A percentile compares a stretch with the other conserved stretches of the same genome.
Conservation (phyloP, 495 filamentous ascomycete genomes). For the Chaetomidium leptoderma region DNA sequence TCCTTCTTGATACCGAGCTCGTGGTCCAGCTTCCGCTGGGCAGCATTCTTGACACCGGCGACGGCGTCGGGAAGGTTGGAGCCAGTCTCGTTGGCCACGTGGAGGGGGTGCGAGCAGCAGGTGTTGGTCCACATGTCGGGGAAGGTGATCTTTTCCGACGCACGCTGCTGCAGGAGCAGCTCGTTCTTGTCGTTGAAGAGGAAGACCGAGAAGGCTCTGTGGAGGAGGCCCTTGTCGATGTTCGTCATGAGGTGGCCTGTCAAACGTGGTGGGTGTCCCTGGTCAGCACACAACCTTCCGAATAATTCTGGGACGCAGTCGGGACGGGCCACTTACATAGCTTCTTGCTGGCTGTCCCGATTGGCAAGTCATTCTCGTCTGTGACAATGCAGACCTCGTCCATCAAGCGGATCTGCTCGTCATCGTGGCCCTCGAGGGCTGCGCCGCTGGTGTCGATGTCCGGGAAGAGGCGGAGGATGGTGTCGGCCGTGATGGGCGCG, state of each 20-base stretch:
- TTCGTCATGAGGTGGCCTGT: slow-evolving; percentile 97
- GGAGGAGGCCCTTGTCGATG: slow-evolving; percentile 89
- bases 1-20: slow-evolving; percentile 87
- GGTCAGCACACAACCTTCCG: slow-evolving; percentile 13
- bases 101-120: slow-evolving; percentile 96
- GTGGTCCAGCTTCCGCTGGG: slow-evolving; percentile 86
- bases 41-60: slow-evolving; percentile 80
- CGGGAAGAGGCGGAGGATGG: slow-evolving; percentile 83
- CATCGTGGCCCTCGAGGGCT: slow-evolving; percentile 81
- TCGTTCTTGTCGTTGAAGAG: slow-evolving; percentile 89
- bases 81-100: slow-evolving; percentile 86
- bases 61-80: slow-evolving; percentile 74
- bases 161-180: slow-evolving; percentile 91
- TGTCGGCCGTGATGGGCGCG: slow-evolving; percentile 71
- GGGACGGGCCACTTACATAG: slow-evolving; percentile 62
- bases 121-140: slow-evolving; percentile 99
- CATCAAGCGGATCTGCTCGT: slow-evolving; percentile 96
- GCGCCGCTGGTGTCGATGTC: slow-evolving; percentile 89
- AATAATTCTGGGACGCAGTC: neutral
- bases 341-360: slow-evolving; percentile 98
- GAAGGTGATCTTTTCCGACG: slow-evolving; percentile 97
- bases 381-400: slow-evolving; percentile 98
- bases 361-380: slow-evolving; percentile 86
- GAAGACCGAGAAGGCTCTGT: slow-evolving; percentile 97
- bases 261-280: neutral